A percentile compares a stretch with the other conserved stretches of the same genome.
Evolutionary conservation across 345 rosid genomes (phyloP).

Genomic region (Euphorbia pulcherrima): DNA sequence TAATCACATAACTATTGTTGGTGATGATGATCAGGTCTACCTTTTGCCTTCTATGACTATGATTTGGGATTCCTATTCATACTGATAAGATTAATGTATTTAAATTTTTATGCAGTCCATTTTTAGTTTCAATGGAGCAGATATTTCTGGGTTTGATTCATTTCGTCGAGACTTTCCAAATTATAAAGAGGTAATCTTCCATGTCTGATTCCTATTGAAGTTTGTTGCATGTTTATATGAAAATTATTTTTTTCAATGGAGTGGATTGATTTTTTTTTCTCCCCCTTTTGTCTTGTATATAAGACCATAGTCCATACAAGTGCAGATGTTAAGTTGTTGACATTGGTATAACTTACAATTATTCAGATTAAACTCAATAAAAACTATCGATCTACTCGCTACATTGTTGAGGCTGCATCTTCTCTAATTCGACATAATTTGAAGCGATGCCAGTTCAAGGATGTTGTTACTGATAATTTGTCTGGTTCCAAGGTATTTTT

Average conservation of each 20-base stretch:
- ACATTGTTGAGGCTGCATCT: conserved; percentile 89
- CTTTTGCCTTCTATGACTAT: conserved; percentile 7
- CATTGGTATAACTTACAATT: conserved; percentile 15
- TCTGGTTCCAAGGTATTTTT: conserved; percentile 78
- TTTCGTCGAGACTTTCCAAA: conserved; percentile 77
- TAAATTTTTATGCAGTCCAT: conserved; percentile 59
- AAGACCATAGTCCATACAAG: too few relatives aligned
- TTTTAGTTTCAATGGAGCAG: conserved; percentile 92
- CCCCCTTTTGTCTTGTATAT: neutral
- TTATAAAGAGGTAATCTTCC: conserved; percentile 61
- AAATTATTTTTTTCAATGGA: conserved; percentile 1
- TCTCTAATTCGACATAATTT: conserved; percentile 69
- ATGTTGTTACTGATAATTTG: conserved; percentile 69
- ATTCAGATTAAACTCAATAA: conserved; percentile 71
- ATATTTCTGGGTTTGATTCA: conserved; percentile 81
- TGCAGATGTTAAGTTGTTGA: neutral
- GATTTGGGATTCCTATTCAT: neutral
- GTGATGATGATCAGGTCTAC: conserved; percentile 93
- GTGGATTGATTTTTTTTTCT: neutral
- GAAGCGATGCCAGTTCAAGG: conserved; percentile 60
- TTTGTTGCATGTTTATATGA: neutral
- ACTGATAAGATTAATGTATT: conserved; percentile 1
- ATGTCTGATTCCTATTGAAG: conserved; percentile 9
- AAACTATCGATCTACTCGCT: conserved; percentile 81
- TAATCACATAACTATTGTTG: conserved; percentile 67